Base-by-base conservation (phyloP, 2,329 filamentous ascomycete species). In the Cladosporium sp. region DNA sequence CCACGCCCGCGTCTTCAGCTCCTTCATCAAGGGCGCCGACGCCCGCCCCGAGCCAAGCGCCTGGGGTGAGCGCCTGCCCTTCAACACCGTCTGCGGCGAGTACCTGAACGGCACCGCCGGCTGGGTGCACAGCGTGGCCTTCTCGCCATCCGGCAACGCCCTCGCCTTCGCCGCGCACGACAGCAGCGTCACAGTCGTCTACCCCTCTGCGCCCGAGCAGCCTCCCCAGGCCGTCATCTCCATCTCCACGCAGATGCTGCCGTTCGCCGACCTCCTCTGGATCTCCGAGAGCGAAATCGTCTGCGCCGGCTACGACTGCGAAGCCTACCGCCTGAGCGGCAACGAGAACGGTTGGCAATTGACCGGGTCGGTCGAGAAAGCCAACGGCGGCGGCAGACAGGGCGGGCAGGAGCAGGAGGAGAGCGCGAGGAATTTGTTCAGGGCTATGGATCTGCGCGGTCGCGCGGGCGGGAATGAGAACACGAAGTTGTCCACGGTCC, bases 81-180 rank as follows among this genome's bases (percentile, higher is more conserved):
- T 99, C 79, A 96, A 96, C 74, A 99, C 93, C 3, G 90, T 99
- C 44, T 99, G 93, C 65, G 93, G 93, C 64, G 93, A 99, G 73
- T 99, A 83, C 67, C 70, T 96, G 61, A 99, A 99, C 71, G 92
- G 93, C 71, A 95, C 91, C 1, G 93, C 93, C 22, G 93, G 93
- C 15, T 99, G 93, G 93, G 84, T 99, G 3, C 93, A 97, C 73
- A 86, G 88, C 27, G 89, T 95, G 12, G 85, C 86, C 12, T 99
- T 99, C 72, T 96, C 90, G 2, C 93, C 93, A 0, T 89, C 85
- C 59, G 93, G 93, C 50, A 82, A 96, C 63, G 89, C 88, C n/a
- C 80, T 99, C 40, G 93, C 93, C 1, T 99, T 96, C 70, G 86
- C 89, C 17, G 87, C 89, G 3, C 95, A 99, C 67, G 93, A 99